phyloP scores from a whole-genome alignment of 352 stramenopile genomes.

The Elongisporangium prolatum region DNA sequence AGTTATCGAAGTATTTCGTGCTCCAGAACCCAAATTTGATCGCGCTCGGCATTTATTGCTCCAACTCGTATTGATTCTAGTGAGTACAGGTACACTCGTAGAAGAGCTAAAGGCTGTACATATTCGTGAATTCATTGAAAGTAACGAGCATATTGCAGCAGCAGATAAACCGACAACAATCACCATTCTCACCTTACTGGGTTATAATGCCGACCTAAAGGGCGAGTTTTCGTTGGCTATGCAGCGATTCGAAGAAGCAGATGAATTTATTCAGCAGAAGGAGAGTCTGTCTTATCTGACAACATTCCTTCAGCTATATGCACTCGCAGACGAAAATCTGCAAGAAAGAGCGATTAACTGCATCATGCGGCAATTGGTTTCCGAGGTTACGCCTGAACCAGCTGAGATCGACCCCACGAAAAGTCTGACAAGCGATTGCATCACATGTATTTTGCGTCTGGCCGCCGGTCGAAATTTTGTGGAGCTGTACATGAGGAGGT shows the following conservation, averaged over 20 bases:
- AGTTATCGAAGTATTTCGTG: conserved; percentile 37
- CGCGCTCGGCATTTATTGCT: conserved; percentile 35
- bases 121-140: conserved; percentile 50
- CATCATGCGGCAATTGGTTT: conserved; percentile 47
- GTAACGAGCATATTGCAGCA: conserved; percentile 41
- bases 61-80: conserved; percentile 47
- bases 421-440: conserved; percentile 14
- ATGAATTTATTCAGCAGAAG: conserved; percentile 11
- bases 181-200: conserved; percentile 56
- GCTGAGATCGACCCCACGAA: background rate
- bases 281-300: conserved; percentile 50
- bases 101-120: conserved; percentile 51
- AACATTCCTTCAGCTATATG: conserved; percentile 63
- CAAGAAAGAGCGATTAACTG: conserved; percentile 42
- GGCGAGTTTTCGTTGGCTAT: conserved; percentile 50
- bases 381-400: conserved; percentile 6
- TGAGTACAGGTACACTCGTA: conserved; percentile 41
- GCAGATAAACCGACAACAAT: conserved; percentile 55
- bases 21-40: conserved; percentile 12
- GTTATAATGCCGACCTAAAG: conserved; percentile 68
- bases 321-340: conserved; percentile 38
- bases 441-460: conserved; percentile 35
- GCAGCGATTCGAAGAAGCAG: conserved; percentile 25
- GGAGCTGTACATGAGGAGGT: conserved; percentile 42
- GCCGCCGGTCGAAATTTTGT: conserved; percentile 34